Conservation (phyloP, 2,329 filamentous ascomycete genomes). For the Canariomyces notabilis region DNA sequence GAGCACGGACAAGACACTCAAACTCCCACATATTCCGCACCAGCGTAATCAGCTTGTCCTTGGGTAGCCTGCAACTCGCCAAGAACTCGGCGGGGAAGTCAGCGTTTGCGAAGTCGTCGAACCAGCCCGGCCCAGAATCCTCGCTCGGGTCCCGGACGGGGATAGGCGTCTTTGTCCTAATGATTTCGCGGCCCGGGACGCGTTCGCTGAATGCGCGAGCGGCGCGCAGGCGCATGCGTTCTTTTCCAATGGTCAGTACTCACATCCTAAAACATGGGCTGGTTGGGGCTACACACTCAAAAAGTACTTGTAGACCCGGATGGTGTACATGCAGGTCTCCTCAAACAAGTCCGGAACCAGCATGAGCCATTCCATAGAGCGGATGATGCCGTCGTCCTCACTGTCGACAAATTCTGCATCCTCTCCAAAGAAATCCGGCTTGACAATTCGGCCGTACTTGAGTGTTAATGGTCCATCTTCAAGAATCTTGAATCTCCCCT, state of each 20-base stretch:
- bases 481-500: slow-evolving; percentile 48
- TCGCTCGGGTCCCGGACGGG: slow-evolving; percentile 31
- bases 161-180: slow-evolving; percentile 37
- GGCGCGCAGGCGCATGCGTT: slow-evolving; percentile 47
- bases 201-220: slow-evolving; percentile 49
- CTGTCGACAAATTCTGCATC: slow-evolving; percentile 48
- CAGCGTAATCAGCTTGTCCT: slow-evolving; percentile 44
- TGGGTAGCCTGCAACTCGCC: slow-evolving; percentile 33
- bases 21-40: slow-evolving; percentile 63
- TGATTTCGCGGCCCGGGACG: slow-evolving; percentile 45
- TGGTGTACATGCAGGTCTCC: slow-evolving; percentile 43
- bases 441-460: slow-evolving; percentile 59
- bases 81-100: slow-evolving; percentile 21
- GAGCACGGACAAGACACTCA: slow-evolving; percentile 59
- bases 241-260: slow-evolving; percentile 33
- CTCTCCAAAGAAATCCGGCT: slow-evolving; percentile 64
- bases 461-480: slow-evolving; percentile 46
- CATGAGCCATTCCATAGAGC: slow-evolving; percentile 79
- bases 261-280: slow-evolving; percentile 10
- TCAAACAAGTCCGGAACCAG: slow-evolving; percentile 53
- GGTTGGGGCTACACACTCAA: slow-evolving; percentile 61
- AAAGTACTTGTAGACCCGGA: slow-evolving; percentile 75
- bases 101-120: slow-evolving; percentile 34
- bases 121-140: slow-evolving; percentile 29
- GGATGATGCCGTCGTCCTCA: slow-evolving; percentile 67